Base-by-base conservation (phyloP, 1,284 basidiomycete genomes). In the Takashimella koratensis region DNA sequence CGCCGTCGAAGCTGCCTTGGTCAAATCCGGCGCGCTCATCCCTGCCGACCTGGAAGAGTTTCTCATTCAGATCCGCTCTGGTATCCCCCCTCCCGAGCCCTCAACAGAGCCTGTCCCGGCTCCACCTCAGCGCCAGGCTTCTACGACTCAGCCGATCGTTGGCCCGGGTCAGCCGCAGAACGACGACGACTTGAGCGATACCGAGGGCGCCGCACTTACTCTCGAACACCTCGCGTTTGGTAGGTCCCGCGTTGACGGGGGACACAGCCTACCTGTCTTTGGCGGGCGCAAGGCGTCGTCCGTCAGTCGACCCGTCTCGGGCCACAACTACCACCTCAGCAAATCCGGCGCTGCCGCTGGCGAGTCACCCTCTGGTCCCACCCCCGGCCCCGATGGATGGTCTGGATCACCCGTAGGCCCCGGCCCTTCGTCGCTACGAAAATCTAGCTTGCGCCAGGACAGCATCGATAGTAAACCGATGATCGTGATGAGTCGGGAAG, bases 201-300 rank as follows among this genome's bases (percentile, higher is more conserved):
- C 75, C 0, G 76, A 77, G 54, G 75, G 73, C 19, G 76, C 76
- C 0, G 76, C 75, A 3, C 59, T 76, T 20, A 76, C 74, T 0
- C 63, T 77, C 5, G 76, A 77, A 49, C 74, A 76, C 48, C 62
- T 76, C 10, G 74, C 75, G 2, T 76, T 75, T 55, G 75, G 75
- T 3, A 65, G 73, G n/a, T 66, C 67, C 4, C 56, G 71, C 6
- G 60, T 64, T 8, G 72, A 67, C 25, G 72, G 72, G 8, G 52
- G 59, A 6, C 70, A 73, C 49, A 60, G 68, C 3, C 53, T 74
- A 21, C 67, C 72, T 16, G 64, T 67, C 49, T 70, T 74, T 51
- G 65, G 64, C 12, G 51, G 60, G 2, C 54, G 67, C 24, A 54
- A 50, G 40, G 45, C 44, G 13, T 67, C 64, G 4, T 62, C 65